These are phyloP conservation scores for Zygosaccharomyces bailii DNA, from an alignment of 805 yeast genomes.

Conservation along the genomic window DNA sequence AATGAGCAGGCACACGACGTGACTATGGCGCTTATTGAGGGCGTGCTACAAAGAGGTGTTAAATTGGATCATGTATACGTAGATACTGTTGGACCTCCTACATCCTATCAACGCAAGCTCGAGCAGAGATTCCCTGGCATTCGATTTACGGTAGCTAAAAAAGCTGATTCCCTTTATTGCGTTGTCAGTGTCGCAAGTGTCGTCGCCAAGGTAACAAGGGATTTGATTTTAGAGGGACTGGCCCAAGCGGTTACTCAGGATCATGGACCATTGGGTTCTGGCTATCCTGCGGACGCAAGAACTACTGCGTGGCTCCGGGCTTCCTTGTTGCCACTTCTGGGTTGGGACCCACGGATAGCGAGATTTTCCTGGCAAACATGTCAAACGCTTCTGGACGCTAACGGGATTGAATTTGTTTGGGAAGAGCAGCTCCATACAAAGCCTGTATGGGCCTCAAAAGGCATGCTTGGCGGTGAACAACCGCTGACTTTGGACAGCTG, in stretches of 20 bases:
- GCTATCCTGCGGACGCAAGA: constrained; percentile 91
- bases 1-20: constrained; percentile 97
- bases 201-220: constrained; percentile 95
- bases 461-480: constrained; percentile 11
- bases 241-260: constrained; percentile 12
- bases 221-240: constrained; percentile 41
- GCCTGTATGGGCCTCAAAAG: constrained; percentile 18
- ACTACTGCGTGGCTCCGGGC: constrained; percentile 72
- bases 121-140: constrained; percentile 63
- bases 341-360: constrained; percentile 73
- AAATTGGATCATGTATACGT: constrained; percentile 71
- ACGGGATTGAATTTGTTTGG: constrained; percentile 59
- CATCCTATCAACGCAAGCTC: constrained; percentile 72
- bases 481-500: constrained; percentile 30
- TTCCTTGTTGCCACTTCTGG: constrained; percentile 68
- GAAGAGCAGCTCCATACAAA: constrained; percentile 38
- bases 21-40: constrained; percentile 73
- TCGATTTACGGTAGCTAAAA: constrained; percentile 80
- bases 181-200: constrained; percentile 93
- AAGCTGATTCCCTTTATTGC: constrained; percentile 91
- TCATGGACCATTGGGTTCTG: constrained; percentile 65
- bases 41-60: constrained; percentile 58
- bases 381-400: constrained; percentile 56
- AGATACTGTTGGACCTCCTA: constrained; percentile 97
- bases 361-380: constrained; percentile 96